Evolutionary conservation across 192 early-diverging fungal genomes (phyloP).

Genomic region (Coemansia javaensis): DNA sequence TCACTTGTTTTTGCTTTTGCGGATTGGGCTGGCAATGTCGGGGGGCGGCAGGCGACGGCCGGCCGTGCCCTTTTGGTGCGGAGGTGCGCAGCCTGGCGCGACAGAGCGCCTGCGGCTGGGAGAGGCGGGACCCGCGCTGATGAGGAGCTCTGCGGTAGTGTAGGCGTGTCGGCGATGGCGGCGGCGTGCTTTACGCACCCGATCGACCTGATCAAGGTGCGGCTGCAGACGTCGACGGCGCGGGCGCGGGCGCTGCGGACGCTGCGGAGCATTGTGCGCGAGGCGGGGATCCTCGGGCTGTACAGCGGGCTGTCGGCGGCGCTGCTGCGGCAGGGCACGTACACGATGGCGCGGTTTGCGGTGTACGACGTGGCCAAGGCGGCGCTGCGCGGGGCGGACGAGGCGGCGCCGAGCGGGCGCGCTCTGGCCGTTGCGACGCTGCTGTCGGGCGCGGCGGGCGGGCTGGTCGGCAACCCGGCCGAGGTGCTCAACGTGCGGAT

Average conservation of each 20-base stretch:
- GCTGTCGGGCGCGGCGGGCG: constrained; percentile 53
- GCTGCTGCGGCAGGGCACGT: constrained; percentile 70
- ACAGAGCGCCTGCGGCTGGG: background rate
- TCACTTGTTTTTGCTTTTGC: no score
- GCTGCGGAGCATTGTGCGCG: constrained; percentile 63
- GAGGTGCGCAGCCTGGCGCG: constrained; percentile 10
- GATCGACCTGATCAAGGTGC: constrained; percentile 85
- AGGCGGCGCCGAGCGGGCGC: constrained; percentile 1
- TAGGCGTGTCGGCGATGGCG: constrained; percentile 48
- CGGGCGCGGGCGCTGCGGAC: constrained; percentile 42
- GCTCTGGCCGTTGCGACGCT: constrained; percentile 21
- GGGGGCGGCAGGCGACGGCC: constrained; percentile 12
- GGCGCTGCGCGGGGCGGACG: constrained; percentile 6
- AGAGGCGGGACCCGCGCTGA: background rate
- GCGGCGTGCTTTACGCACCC: constrained; percentile 68
- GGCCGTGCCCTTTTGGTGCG: constrained; percentile 47
- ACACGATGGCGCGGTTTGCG: constrained; percentile 75
- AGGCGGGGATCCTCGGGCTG: constrained; percentile 75
- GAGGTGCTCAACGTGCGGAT: constrained; percentile 80
- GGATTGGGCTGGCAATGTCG: no score
- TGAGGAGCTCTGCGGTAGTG: background rate
- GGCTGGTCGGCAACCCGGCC: constrained; percentile 67
- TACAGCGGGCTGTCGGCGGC: constrained; percentile 74
- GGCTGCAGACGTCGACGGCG: constrained; percentile 69
- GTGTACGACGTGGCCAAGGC: constrained; percentile 59